Evolutionary conservation across 2,329 filamentous ascomycete species (phyloP).

Genomic region (Hirsutella rhossiliensis): DNA sequence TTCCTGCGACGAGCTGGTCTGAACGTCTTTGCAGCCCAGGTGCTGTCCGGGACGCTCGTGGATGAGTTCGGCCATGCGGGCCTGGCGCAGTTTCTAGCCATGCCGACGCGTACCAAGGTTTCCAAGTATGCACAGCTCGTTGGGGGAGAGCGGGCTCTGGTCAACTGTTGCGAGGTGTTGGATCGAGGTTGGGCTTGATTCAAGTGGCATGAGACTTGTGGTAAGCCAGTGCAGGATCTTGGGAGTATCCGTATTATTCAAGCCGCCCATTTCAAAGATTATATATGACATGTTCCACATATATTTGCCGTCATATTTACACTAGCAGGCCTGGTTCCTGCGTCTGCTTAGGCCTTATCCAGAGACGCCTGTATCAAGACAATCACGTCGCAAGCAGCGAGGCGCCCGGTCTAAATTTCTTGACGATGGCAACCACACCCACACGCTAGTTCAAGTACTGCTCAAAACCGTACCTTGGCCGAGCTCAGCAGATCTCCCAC

Average conservation of each 20-base stretch:
- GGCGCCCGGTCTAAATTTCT: too few species aligned
- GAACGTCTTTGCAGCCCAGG: conserved; percentile 24
- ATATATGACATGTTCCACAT: too few species aligned
- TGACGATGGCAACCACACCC: neutral
- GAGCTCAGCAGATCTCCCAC: conserved; percentile 45
- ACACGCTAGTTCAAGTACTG: too few species aligned
- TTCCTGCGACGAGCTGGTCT: conserved; percentile 23
- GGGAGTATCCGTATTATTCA: neutral
- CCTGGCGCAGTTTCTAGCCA: conserved; percentile 17
- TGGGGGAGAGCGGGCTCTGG: conserved; percentile 13
- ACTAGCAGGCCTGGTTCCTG: too few species aligned
- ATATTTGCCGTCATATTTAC: too few species aligned
- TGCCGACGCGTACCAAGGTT: conserved; percentile 14
- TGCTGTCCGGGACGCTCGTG: conserved; percentile 15
- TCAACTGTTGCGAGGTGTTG: neutral
- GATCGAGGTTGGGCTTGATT: conserved; percentile 1
- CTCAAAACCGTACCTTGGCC: neutral
- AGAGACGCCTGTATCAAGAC: too few species aligned
- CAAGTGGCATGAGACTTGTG: neutral
- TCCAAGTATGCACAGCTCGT: conserved; percentile 13
- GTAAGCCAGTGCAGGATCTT: neutral
- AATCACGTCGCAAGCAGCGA: too few species aligned
- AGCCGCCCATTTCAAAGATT: too few species aligned
- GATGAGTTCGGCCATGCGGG: conserved; percentile 14
- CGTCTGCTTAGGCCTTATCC: too few species aligned